Conservation (phyloP, 2,329 filamentous ascomycete species). For the Aspergillus sp. region DNA sequence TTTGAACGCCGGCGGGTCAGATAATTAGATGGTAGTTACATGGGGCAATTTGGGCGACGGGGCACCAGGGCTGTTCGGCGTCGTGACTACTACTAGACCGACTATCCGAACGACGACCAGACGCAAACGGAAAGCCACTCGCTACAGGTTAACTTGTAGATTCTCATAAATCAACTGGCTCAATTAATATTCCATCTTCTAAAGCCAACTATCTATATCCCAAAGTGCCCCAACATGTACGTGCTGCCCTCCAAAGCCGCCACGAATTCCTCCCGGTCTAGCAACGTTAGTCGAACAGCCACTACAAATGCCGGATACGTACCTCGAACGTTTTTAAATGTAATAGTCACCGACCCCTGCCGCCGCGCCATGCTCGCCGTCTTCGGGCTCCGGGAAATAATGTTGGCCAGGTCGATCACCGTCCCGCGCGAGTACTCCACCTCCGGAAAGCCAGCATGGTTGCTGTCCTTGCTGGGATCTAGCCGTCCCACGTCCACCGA, state of each 20-base stretch:
- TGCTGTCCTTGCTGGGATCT: conserved; percentile 12
- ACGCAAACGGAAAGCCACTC: too few species aligned
- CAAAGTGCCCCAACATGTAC: too few species aligned
- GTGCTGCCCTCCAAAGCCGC: conserved; percentile 6
- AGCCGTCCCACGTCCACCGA: conserved; percentile 8
- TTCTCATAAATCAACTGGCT: too few species aligned
- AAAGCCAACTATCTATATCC: too few species aligned
- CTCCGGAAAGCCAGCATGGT: conserved; percentile 12
- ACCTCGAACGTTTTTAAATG: conserved; percentile 17
- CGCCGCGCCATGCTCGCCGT: conserved; percentile 8
- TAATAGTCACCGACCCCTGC: conserved; percentile 16
- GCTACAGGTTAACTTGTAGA: too few species aligned
- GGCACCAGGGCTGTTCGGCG: too few species aligned
- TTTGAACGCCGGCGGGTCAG: too few species aligned
- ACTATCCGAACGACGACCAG: too few species aligned
- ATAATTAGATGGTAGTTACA: too few species aligned
- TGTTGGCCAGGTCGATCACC: conserved; percentile 19
- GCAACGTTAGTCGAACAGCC: neutral
- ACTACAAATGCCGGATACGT: conserved; percentile 1
- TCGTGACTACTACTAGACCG: too few species aligned
- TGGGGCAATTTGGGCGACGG: too few species aligned
- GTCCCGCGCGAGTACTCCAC: conserved; percentile 15
- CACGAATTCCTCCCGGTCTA: conserved; percentile 15
- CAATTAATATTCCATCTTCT: too few species aligned
- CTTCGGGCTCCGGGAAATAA: conserved; percentile 17